Base-by-base conservation (phyloP, 371 early-diverging fungal genomes). In the Mortierella sp. region DNA sequence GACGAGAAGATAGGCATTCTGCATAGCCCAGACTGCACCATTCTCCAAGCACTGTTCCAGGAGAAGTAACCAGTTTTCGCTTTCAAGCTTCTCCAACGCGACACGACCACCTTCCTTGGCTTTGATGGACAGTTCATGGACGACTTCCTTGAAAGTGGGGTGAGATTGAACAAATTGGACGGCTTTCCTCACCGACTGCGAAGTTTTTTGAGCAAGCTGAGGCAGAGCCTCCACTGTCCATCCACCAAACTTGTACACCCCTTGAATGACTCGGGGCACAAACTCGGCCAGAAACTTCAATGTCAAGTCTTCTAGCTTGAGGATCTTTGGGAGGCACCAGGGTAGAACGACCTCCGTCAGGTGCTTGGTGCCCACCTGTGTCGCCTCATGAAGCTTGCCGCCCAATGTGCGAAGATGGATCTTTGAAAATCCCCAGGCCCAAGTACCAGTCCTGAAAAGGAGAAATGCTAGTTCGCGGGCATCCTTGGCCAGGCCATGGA, bases 31-130 rank as follows among this genome's bases (percentile, higher is more conserved):
- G 34, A 10, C 34, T 10, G 7, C 4, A 4, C 4, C 7, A 10
- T 4, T 50, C 19, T 59, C 66, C 38, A 76, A 16, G 13, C 52
- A 52, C 2, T 50, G 52, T 28, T 76, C 70, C 51, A 69, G 38
- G 2, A 76, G 24, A 7, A 70, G 12, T n/a, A 76, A 34, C 78
- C 78, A 76, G 42, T 74, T 68, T 46, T 69, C 65, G 7, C 55
- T 49, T 55, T 71, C 64, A 31, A 71, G 53, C 30, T 43, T 18
- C 18, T 60, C 41, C 23, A 71, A 48, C 2, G 39, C 54, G 6
- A 27, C 23, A 3, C 28, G 30, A 19, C 28, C 30, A 21, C 49
- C 57, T 38, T 54, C 63, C 18, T 58, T 54, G 30, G 45, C 52
- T 52, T 61, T 76, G 34, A 47, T 51, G 18, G 70, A 62, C 42